Conservation (phyloP, 306 rosid species). For the Inga laurina region DNA sequence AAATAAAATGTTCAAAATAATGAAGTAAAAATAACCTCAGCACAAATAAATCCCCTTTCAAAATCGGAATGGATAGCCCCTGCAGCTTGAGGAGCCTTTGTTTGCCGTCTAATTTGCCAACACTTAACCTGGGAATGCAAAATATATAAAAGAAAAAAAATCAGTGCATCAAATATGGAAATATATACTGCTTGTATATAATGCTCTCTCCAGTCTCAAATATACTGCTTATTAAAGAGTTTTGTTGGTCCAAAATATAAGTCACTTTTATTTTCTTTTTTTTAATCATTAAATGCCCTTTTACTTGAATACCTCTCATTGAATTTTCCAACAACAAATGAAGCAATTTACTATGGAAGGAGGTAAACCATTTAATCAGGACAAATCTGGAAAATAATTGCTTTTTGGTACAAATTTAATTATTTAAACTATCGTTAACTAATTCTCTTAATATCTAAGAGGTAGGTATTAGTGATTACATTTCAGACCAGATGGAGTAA, state of each 20-base stretch:
- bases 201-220: background rate
- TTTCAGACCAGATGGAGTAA: background rate
- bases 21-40: slow-evolving; percentile 67
- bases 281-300: background rate
- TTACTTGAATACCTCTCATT: background rate
- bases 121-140: slow-evolving; percentile 79
- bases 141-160: slow-evolving; percentile 9
- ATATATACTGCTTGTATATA: background rate
- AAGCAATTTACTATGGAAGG: background rate
- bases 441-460: background rate
- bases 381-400: background rate
- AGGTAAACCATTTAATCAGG: background rate
- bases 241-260: background rate
- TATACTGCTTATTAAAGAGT: background rate
- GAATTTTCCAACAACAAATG: background rate
- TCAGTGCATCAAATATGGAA: background rate
- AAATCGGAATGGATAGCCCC: slow-evolving; percentile 98
- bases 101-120: slow-evolving; percentile 97
- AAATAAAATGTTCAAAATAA: slow-evolving; percentile 18
- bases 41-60: slow-evolving; percentile 96
- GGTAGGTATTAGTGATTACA: background rate
- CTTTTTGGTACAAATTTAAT: background rate
- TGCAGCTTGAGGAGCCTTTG: slow-evolving; percentile 99
- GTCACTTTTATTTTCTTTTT: background rate
- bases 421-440: background rate